A percentile compares a stretch with the other conserved stretches of the same genome.
Conservation (phyloP, 1,284 basidiomycete species). For the Tylopilus orsonianus region DNA sequence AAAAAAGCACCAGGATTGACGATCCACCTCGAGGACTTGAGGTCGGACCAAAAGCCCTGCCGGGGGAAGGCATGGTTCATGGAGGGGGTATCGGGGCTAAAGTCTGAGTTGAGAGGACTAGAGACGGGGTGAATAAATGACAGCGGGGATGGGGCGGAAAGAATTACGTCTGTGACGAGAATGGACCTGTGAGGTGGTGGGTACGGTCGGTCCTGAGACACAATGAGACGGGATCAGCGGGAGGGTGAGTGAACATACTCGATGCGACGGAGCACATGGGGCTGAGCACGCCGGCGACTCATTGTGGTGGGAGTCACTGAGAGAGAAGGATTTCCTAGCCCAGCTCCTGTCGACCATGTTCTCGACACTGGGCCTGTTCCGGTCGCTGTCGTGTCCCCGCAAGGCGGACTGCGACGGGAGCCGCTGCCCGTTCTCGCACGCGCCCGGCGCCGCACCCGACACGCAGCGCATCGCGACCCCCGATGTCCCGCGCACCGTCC, state of each 20-base stretch:
- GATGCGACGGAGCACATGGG: neutral
- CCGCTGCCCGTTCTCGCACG: conserved; percentile 71
- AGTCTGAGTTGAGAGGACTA: neutral
- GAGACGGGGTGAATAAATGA: neutral
- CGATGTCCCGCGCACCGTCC: conserved; percentile 26
- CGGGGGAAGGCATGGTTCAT: neutral
- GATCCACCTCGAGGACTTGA: conserved; percentile 68
- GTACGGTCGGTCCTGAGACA: neutral
- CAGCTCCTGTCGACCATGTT: conserved; percentile 71
- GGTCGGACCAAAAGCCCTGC: conserved; percentile 30
- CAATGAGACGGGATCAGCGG: neutral
- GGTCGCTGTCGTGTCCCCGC: conserved; percentile 62
- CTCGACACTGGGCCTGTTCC: conserved; percentile 59
- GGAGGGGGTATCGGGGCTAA: neutral
- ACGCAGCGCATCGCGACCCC: conserved; percentile 40
- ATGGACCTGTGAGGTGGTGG: neutral
- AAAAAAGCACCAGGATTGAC: conserved; percentile 63
- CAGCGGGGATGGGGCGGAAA: neutral
- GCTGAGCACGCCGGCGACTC: neutral
- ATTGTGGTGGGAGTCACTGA: neutral
- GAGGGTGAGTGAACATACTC: neutral
- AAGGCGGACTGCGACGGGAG: conserved; percentile 39
- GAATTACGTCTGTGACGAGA: neutral
- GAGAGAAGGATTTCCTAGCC: too few species aligned
- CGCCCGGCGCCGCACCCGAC: conserved; percentile 37